Base-by-base conservation (phyloP, 495 filamentous ascomycete genomes). In the Hypoxylon lienhwacheense region DNA sequence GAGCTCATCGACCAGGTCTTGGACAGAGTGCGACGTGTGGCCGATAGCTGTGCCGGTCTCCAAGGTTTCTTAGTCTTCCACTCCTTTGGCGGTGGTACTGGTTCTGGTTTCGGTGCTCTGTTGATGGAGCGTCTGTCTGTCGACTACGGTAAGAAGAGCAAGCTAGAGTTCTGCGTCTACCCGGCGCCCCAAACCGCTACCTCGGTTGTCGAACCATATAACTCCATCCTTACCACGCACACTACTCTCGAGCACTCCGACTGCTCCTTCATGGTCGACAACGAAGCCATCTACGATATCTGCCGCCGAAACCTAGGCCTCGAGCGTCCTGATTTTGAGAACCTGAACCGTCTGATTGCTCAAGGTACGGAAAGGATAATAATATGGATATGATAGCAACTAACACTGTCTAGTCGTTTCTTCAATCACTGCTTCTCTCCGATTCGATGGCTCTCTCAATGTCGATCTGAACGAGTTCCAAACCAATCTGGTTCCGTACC, bases 391-490 rank as follows among this genome's bases (percentile, higher is more conserved):
- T 19, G 58, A 11, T 16, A 15, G 40, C 71, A 50, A 68, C 63
- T 51, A 59, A 29, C 42, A 12, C 12, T 8, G 12, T n/a, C 6
- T 51, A 86, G 93, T 98, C 50, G 93, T 98, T 59, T 96, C 91
- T 37, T 98, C 93, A 52, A 97, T 98, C 75, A 98, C 93, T 53
- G 91, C 93, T 52, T 97, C 93, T 53, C 88, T 98, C 60, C 91
- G 93, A 66, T 98, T 98, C 76, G 93, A 98, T 69, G 93, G 93
- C 60, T 95, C 92, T 54, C 89, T 98, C 61, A 98, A 98, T 77
- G 93, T 98, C 77, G 93, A 98, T 76, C 81, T 98, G 33, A 96
- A 96, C 77, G 93, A 98, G 78, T 98, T 98, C 85, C 93, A 98
- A 84, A 98, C 93, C 74, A 98, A 98, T 78, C 75, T 98, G 69